phyloP scores from a whole-genome alignment of 2,329 filamentous ascomycete genomes.

The Colletotrichum eleusines region DNA sequence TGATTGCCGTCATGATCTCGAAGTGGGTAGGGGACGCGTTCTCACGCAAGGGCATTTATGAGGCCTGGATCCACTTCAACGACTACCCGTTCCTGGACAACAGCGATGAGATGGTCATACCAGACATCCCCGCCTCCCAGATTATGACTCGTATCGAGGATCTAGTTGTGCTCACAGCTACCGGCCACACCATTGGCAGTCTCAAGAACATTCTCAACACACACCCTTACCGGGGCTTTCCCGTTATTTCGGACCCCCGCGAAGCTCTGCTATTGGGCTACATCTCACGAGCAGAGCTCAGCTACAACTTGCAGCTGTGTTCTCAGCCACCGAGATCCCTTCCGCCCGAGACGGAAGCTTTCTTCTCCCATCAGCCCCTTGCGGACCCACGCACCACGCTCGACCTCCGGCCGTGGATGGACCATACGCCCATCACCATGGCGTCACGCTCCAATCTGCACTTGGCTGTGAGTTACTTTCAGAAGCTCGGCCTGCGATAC shows the following conservation, averaged over 20 bases:
- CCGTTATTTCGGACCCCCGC: slow-evolving; percentile 83
- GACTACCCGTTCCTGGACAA: slow-evolving; percentile 97
- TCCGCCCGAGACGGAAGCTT: slow-evolving; percentile 79
- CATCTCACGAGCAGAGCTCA: slow-evolving; percentile 90
- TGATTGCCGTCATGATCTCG: slow-evolving; percentile 97
- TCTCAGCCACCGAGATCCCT: slow-evolving; percentile 68
- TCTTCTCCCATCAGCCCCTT: slow-evolving; percentile 86
- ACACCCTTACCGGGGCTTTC: slow-evolving; percentile 90
- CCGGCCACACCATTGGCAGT: slow-evolving; percentile 85
- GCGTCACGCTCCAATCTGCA: slow-evolving; percentile 81
- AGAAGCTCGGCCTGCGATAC: slow-evolving; percentile 91
- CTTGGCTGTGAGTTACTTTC: slow-evolving; percentile 92
- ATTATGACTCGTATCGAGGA: slow-evolving; percentile 96
- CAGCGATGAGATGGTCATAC: slow-evolving; percentile 79
- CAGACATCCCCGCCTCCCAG: slow-evolving; percentile 86
- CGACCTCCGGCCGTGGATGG: slow-evolving; percentile 97
- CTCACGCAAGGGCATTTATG: slow-evolving; percentile 93
- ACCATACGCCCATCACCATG: slow-evolving; percentile 95
- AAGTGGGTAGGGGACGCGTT: slow-evolving; percentile 99
- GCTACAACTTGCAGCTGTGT: slow-evolving; percentile 80
- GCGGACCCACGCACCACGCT: slow-evolving; percentile 82
- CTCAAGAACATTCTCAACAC: slow-evolving; percentile 77
- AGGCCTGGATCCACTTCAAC: slow-evolving; percentile 96
- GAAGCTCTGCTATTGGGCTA: slow-evolving; percentile 89
- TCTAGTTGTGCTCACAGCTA: slow-evolving; percentile 86